phyloP scores from a whole-genome alignment of 306 rosid species.

The Cicer chorassanicum region DNA sequence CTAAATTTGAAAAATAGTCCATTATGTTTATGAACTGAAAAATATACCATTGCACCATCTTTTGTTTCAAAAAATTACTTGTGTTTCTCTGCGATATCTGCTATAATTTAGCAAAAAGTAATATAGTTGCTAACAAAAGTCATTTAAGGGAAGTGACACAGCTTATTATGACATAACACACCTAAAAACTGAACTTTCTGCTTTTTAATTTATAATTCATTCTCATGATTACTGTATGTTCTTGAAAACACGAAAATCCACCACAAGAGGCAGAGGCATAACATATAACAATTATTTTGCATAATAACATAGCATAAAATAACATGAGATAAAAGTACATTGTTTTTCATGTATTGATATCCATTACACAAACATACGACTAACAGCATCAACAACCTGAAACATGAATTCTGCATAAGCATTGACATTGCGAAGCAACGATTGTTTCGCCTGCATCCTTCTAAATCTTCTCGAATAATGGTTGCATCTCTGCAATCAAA shows the following conservation, averaged over 20 bases:
- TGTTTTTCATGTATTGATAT: background rate
- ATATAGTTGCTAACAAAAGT: background rate
- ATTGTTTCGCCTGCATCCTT: conserved; percentile 55
- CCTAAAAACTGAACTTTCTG: background rate
- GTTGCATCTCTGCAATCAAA: conserved; percentile 62
- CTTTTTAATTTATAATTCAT: too few species aligned
- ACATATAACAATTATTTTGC: background rate
- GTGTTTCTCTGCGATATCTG: background rate
- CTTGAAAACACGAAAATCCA: background rate
- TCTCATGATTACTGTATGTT: background rate
- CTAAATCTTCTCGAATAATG: conserved; percentile 54
- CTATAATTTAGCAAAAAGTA: background rate
- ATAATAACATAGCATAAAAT: background rate
- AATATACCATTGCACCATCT: background rate
- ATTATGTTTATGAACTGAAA: too few species aligned
- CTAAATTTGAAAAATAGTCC: background rate
- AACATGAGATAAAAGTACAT: conserved; percentile 13
- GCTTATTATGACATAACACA: background rate
- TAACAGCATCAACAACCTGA: conserved; percentile 56
- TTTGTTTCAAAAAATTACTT: background rate
- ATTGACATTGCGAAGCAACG: conserved; percentile 56
- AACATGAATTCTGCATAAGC: conserved; percentile 70
- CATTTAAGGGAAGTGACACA: conserved; percentile 15
- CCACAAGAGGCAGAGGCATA: background rate
- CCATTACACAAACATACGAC: background rate